Evolutionary conservation across 441 rosid species (phyloP), one percentile per base, ranked within the genome.

Genomic region (Erodium moschatum): DNA sequence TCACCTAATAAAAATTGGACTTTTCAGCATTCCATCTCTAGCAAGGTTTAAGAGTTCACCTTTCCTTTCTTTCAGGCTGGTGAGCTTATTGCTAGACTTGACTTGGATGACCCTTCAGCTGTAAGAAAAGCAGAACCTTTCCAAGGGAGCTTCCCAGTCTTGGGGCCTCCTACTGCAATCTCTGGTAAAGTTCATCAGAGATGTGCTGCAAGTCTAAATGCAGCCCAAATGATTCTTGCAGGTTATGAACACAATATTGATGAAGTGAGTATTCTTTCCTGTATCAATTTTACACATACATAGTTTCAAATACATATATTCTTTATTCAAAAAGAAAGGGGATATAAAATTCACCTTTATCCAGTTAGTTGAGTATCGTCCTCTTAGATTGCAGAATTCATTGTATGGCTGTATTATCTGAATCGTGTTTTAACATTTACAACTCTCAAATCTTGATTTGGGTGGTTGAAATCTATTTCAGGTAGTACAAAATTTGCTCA

Each of bases 141-240:
- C 83, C 86, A 83, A 81, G 98, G 92, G 73, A 84, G 87, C 81
- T 96, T 96, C 78, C 99, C 99, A 1, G 42, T 80, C 67, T 72
- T 92, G 81, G 97, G 97, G 50, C 90, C 94, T 77, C 96, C 99
- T 69, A 96, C 98, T 52, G 99, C 97, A 73, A 84, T 92, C 68
- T 85, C 94, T 66, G 98, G 97, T 66, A 96, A 87, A 86, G 96
- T 96, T 77, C 99, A 96, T 83, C 99, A 92, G 89, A 87, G 89
- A 82, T 92, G 99, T 80, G 97, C 91, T 80, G 97, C 98, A 77
- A 90, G 92, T 76, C 78, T 90, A 79, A 88, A 83, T 85, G 94
- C 97, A 70, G 97, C 97, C 50, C 86, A 95, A 71, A 96, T 96
- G 99, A 87, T 96, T 80, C 99, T 96, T 78, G 89, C 99, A 21